Conservation (phyloP, 2,329 filamentous ascomycete genomes). For the Pyricularia sp. region DNA sequence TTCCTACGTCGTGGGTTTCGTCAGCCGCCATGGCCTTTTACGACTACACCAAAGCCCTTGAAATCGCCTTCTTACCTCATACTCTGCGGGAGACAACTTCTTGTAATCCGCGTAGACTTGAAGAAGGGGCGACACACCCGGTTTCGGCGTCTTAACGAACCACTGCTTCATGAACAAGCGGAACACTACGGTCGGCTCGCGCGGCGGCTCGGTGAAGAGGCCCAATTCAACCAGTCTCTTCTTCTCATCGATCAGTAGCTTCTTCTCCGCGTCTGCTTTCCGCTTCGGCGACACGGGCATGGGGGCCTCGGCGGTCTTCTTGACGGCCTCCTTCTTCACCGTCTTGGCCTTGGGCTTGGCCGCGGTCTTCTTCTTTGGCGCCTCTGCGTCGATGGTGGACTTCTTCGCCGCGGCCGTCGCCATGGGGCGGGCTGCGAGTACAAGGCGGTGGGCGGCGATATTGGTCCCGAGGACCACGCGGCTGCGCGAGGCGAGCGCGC, state of each 20-base stretch:
- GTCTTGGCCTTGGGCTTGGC: constrained; percentile 12
- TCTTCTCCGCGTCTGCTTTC: constrained; percentile 20
- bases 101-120: constrained; percentile 30
- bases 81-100: constrained; percentile 27
- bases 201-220: constrained; percentile 28
- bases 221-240: constrained; percentile 12
- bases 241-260: constrained; percentile 25
- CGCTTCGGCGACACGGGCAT: too few relatives aligned
- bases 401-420: constrained; percentile 4
- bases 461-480: constrained; percentile 5
- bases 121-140: too few relatives aligned
- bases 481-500: constrained; percentile 1
- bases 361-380: constrained; percentile 14
- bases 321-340: constrained; percentile 16
- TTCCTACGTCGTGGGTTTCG: constrained; percentile 18
- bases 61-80: constrained; percentile 27
- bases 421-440: constrained; percentile 7
- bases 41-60: not conserved
- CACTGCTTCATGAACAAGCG: constrained; percentile 24
- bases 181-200: constrained; percentile 25
- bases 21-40: not conserved
- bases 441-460: constrained; percentile 6
- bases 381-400: not conserved
- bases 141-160: constrained; percentile 13
- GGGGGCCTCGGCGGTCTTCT: too few relatives aligned